A percentile compares a stretch with the other conserved stretches of the same genome.
Conservation (phyloP, 805 yeast species). For the Millerago galiae region DNA sequence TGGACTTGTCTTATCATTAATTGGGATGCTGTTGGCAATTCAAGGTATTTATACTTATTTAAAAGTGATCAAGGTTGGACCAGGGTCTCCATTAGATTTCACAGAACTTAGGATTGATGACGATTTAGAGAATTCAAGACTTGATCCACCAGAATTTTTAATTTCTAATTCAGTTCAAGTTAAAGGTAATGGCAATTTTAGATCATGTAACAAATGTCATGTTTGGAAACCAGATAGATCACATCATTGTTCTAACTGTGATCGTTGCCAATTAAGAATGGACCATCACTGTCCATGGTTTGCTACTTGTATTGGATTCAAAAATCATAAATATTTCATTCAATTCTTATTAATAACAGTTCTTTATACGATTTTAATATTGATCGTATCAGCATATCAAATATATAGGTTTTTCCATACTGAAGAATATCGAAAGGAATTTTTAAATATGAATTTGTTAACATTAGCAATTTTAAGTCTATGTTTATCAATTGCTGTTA, state of each 20-base stretch:
- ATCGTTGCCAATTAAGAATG: conserved; percentile 71
- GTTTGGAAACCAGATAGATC: conserved; percentile 78
- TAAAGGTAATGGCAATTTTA: conserved; percentile 54
- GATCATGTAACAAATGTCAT: conserved; percentile 65
- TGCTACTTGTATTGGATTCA: conserved; percentile 77
- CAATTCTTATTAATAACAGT: conserved; percentile 61
- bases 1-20: conserved; percentile 17
- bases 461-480: conserved; percentile 50
- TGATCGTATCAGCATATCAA: conserved; percentile 33
- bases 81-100: conserved; percentile 63
- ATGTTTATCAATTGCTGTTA: conserved; percentile 50
- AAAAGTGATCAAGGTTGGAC: conserved; percentile 44
- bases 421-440: conserved; percentile 32
- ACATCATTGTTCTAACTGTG: conserved; percentile 79
- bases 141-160: conserved; percentile 38
- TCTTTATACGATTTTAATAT: conserved; percentile 38
- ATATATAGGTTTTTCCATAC: conserved; percentile 43
- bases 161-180: conserved; percentile 36
- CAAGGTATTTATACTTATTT: conserved; percentile 46
- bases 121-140: conserved; percentile 18
- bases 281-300: conserved; percentile 98
- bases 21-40: conserved; percentile 26
- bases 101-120: conserved; percentile 32
- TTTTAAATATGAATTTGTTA: conserved; percentile 52
- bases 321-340: conserved; percentile 72